Percentiles rank a stretch among this genome's conserved stretches.
Conservation (phyloP, 345 rosid genomes). For the Euphorbia peplus region DNA sequence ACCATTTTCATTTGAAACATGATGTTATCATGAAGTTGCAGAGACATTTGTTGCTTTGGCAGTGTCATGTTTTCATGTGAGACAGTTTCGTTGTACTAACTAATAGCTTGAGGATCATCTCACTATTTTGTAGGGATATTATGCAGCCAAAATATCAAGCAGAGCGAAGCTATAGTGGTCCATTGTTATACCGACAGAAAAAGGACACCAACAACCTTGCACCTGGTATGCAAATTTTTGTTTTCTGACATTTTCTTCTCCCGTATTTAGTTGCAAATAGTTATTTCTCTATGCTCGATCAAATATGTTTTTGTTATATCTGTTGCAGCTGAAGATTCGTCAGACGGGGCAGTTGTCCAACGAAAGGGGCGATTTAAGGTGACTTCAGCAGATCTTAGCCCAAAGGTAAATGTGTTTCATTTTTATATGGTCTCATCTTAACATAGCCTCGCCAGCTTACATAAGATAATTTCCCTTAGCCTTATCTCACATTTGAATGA, state of each 20-base stretch:
- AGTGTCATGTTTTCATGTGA: conserved; percentile 19
- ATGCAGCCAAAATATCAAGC: conserved; percentile 49
- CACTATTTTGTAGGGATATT: conserved; percentile 54
- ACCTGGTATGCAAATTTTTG: conserved; percentile 37
- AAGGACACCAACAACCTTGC: conserved; percentile 60
- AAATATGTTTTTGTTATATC: conserved; percentile 1
- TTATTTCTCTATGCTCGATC: conserved; percentile 11
- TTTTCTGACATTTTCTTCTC: conserved; percentile 17
- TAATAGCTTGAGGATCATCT: conserved; percentile 20
- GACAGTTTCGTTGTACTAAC: conserved; percentile 14
- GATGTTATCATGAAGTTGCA: neutral
- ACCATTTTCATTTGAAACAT: neutral
- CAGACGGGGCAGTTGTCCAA: conserved; percentile 78
- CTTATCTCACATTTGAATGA: neutral
- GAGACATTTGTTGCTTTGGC: conserved; percentile 10
- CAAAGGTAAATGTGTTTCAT: conserved; percentile 58
- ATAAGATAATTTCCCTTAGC: neutral
- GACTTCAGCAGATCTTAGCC: conserved; percentile 74
- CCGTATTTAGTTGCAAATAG: neutral
- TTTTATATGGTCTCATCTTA: conserved; percentile 12
- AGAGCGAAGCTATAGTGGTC: conserved; percentile 77
- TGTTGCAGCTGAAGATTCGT: conserved; percentile 57
- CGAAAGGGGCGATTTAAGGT: conserved; percentile 91
- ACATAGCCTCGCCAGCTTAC: neutral
- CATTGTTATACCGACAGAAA: conserved; percentile 54